phyloP scores from a whole-genome alignment of 2,329 filamentous ascomycete genomes.

The Fonsecaea multimorphosa region DNA sequence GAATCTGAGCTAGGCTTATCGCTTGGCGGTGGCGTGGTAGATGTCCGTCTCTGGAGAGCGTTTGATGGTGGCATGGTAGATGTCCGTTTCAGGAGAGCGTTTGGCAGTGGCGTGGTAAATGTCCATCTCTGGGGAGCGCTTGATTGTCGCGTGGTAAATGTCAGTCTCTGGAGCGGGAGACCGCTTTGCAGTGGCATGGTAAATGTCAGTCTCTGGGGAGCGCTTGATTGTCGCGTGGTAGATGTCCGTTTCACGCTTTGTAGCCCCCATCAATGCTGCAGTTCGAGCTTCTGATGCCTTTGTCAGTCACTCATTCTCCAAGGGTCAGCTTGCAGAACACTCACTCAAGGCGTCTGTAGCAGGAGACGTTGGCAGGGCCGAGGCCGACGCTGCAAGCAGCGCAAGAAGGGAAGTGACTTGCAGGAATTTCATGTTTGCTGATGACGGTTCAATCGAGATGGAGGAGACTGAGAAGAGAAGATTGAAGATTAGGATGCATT shows the following conservation, averaged over 20 bases:
- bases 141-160: background rate
- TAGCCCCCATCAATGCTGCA: background rate
- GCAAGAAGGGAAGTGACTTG: constrained; percentile 6
- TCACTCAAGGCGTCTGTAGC: constrained; percentile 2
- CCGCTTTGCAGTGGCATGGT: constrained; percentile 1
- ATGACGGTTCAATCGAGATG: background rate
- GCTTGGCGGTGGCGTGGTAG: background rate
- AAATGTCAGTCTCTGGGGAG: background rate
- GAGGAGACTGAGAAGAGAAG: background rate
- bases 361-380: constrained; percentile 1
- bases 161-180: background rate
- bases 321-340: background rate
- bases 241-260: constrained; percentile 6
- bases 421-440: constrained; percentile 9
- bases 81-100: background rate
- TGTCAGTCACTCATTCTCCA: background rate
- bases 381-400: constrained; percentile 11
- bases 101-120: background rate
- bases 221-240: constrained; percentile 1
- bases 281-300: background rate
- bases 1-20: background rate
- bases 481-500: background rate
- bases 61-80: background rate
- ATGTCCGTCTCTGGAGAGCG: background rate
- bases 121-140: background rate